Evolutionary conservation across 352 stramenopile genomes (phyloP).

Genomic region (Pythium myriotylum): DNA sequence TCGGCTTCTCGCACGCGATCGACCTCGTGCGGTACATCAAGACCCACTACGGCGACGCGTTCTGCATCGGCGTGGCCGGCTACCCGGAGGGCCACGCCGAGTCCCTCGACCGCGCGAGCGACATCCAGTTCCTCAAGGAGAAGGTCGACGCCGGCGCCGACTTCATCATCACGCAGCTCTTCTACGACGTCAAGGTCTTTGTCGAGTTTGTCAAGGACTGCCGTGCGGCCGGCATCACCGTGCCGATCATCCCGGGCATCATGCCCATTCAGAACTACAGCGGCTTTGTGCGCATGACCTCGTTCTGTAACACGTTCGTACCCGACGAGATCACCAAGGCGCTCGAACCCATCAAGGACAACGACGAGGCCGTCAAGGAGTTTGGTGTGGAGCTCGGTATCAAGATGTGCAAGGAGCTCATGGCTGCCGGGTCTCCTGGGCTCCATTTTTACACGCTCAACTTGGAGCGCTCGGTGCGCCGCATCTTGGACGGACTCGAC

Average conservation of each 20-base stretch:
- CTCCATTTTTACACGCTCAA: conserved; percentile 97
- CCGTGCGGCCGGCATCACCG: conserved; percentile 89
- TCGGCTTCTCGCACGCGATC: conserved; percentile 93
- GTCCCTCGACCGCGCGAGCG: conserved; percentile 81
- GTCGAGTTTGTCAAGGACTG: conserved; percentile 93
- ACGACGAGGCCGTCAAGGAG: conserved; percentile 95
- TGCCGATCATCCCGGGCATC: conserved; percentile 97
- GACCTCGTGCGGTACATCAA: conserved; percentile 98
- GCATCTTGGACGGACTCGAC: conserved; percentile 83
- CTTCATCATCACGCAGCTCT: conserved; percentile 99
- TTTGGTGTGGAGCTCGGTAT: conserved; percentile 96
- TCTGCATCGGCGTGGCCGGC: conserved; percentile 96
- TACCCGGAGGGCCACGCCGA: conserved; percentile 98
- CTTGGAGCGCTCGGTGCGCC: conserved; percentile 88
- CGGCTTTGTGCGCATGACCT: conserved; percentile 98
- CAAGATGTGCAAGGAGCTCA: conserved; percentile 93
- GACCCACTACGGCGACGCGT: conserved; percentile 93
- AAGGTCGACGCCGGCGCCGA: conserved; percentile 98
- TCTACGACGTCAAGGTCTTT: conserved; percentile 98
- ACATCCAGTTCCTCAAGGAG: conserved; percentile 98
- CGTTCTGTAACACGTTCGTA: conserved; percentile 96
- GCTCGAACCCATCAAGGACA: conserved; percentile 94
- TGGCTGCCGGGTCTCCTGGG: conserved; percentile 85
- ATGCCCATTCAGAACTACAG: conserved; percentile 99
- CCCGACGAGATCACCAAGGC: conserved; percentile 79